phyloP scores from a whole-genome alignment of 2,329 filamentous ascomycete genomes.

The Capronia coronata region DNA sequence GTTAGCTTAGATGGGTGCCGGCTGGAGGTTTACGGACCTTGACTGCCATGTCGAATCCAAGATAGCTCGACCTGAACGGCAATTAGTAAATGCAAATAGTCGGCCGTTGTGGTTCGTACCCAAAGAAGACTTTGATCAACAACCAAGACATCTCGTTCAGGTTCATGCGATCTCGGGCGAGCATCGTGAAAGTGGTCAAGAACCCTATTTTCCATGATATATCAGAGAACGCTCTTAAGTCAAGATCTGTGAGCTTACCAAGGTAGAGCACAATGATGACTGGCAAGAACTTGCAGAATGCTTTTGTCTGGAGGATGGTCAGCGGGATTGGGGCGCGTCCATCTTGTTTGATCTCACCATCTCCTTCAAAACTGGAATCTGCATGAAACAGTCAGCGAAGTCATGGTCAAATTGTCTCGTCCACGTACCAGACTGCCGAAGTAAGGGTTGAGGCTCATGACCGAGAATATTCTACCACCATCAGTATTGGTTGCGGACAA shows the following conservation, averaged over 20 bases:
- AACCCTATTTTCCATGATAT: slow-evolving; percentile 51
- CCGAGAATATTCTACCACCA: slow-evolving; percentile 63
- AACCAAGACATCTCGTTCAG: slow-evolving; percentile 54
- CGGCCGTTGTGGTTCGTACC: slow-evolving; percentile 33
- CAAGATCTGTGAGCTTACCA: slow-evolving; percentile 35
- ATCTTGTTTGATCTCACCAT: slow-evolving; percentile 55
- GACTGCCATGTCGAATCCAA: slow-evolving; percentile 49
- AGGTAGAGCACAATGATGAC: slow-evolving; percentile 76
- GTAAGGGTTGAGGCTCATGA: slow-evolving; percentile 80
- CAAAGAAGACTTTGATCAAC: slow-evolving; percentile 57
- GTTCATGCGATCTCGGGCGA: slow-evolving; percentile 52
- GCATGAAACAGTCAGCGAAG: slow-evolving; percentile 13
- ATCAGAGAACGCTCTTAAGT: not conserved
- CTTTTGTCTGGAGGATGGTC: slow-evolving; percentile 55
- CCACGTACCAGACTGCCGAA: slow-evolving; percentile 68
- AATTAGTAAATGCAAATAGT: slow-evolving; percentile 24
- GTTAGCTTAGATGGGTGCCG: slow-evolving; percentile 5
- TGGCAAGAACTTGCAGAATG: slow-evolving; percentile 76
- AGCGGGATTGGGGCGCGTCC: not conserved
- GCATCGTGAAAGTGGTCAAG: slow-evolving; percentile 66
- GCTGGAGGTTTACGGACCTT: slow-evolving; percentile 26
- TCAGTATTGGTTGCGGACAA: slow-evolving; percentile 10
- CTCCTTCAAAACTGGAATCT: slow-evolving; percentile 83
- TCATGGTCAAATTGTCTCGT: not conserved
- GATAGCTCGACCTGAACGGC: slow-evolving; percentile 43